These are phyloP conservation scores for Suillus paluster DNA, from an alignment of 768 basidiomycete genomes.

Conservation along the genomic window DNA sequence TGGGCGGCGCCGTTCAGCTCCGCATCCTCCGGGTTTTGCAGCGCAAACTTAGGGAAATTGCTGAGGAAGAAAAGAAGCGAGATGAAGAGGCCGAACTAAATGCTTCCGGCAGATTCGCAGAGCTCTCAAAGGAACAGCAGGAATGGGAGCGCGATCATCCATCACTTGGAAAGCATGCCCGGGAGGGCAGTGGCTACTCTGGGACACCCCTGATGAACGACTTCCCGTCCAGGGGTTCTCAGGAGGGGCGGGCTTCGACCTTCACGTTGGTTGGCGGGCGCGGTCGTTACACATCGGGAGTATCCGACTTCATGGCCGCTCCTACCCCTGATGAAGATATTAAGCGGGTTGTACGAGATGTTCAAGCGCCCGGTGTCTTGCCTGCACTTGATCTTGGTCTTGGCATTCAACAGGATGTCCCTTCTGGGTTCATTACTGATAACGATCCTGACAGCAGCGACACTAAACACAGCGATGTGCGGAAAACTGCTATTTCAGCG, in stretches of 20 bases:
- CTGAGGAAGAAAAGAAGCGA: conserved; percentile 69
- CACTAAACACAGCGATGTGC: conserved; percentile 33
- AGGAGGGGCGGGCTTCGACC: conserved; percentile 45
- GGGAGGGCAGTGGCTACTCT: conserved; percentile 67
- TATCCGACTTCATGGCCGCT: conserved; percentile 76
- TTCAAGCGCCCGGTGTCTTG: conserved; percentile 59
- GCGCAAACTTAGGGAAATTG: conserved; percentile 78
- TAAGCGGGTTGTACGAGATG: conserved; percentile 50
- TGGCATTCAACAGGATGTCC: conserved; percentile 77
- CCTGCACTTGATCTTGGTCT: conserved; percentile 77
- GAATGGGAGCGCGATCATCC: conserved; percentile 92
- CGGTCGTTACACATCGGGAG: conserved; percentile 62
- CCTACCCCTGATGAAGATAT: conserved; percentile 66
- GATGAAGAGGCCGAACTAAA: conserved; percentile 78
- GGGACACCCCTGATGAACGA: conserved; percentile 71
- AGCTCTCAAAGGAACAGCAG: conserved; percentile 67
- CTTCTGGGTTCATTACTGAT: conserved; percentile 66
- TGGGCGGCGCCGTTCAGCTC: conserved; percentile 90
- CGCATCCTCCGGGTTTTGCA: conserved; percentile 83
- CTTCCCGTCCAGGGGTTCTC: conserved; percentile 53
- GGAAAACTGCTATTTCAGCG: conserved; percentile 41
- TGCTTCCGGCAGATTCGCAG: conserved; percentile 71
- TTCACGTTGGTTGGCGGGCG: conserved; percentile 59
- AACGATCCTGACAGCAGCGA: conserved; percentile 32
- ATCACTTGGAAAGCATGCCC: conserved; percentile 58